These are phyloP conservation scores for Pulicaria dysenterica DNA, from an alignment of 129 eudicot genomes.

Conservation along the genomic window DNA sequence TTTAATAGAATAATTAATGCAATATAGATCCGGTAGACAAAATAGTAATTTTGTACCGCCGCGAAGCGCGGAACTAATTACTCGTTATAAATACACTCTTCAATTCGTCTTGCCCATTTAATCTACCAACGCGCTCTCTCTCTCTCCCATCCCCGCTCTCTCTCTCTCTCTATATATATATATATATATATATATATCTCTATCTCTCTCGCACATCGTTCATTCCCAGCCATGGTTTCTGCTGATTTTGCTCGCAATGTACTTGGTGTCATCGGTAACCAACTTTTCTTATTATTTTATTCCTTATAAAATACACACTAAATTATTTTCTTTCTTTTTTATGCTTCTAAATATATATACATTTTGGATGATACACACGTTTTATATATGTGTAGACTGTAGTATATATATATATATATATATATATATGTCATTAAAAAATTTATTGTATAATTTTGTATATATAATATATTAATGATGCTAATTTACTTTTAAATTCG, in stretches of 20 bases:
- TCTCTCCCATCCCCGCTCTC: slow-evolving; percentile 14
- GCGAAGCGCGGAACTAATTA: too few relatives aligned
- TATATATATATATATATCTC: too few relatives aligned
- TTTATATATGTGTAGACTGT: background rate
- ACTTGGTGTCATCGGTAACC: slow-evolving; percentile 58
- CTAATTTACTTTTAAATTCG: background rate
- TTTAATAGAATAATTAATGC: too few relatives aligned
- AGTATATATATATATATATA: too few relatives aligned
- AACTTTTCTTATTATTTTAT: background rate
- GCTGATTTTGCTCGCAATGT: slow-evolving; percentile 47
- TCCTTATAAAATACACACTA: background rate
- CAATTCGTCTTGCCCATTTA: slow-evolving; percentile 18
- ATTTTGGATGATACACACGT: too few relatives aligned
- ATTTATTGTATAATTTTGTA: too few relatives aligned
- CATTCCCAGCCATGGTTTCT: slow-evolving; percentile 42
- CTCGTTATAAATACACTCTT: slow-evolving; percentile 32
- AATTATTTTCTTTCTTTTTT: too few relatives aligned
- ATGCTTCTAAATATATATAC: too few relatives aligned
- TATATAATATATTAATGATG: background rate
- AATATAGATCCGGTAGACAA: too few relatives aligned
- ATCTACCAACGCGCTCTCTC: background rate
- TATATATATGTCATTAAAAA: background rate
- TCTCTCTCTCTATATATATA: background rate
- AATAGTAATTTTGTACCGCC: too few relatives aligned
- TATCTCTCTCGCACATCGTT: slow-evolving; percentile 14